Percentiles rank a stretch among this genome's conserved stretches.
These are phyloP conservation scores for Pichia sp. DNA, from an alignment of 1,139 yeast species.

Conservation along the genomic window DNA sequence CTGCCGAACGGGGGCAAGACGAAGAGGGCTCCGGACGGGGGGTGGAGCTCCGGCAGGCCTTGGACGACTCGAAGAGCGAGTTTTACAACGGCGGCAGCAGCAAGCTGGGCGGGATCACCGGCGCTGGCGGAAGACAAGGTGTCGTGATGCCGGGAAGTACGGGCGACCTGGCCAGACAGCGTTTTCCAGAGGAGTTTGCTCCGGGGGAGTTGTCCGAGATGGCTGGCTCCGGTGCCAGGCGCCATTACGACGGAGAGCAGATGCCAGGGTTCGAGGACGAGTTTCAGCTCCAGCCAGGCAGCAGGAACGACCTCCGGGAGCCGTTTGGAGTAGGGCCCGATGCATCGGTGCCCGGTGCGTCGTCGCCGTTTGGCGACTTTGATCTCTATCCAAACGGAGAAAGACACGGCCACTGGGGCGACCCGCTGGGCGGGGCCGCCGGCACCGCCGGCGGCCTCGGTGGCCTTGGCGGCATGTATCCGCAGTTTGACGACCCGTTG, in stretches of 20 bases:
- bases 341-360: neutral
- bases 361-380: neutral
- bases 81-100: neutral
- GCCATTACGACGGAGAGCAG: neutral
- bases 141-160: neutral
- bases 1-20: neutral
- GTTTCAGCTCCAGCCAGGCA: constrained; percentile 18
- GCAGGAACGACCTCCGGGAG: neutral
- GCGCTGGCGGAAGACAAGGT: no score
- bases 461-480: constrained; percentile 49
- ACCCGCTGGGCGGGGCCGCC: neutral
- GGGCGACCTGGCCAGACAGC: neutral
- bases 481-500: constrained; percentile 47
- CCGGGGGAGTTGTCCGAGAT: no score
- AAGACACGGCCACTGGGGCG: neutral
- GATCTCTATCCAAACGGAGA: constrained; percentile 4
- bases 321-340: neutral
- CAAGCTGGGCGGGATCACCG: neutral
- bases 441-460: constrained; percentile 37
- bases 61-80: neutral
- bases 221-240: no score
- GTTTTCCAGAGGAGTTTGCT: neutral
- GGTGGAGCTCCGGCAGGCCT: neutral
- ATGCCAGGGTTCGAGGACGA: constrained; percentile 36
- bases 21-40: neutral